Conservation (phyloP, 192 early-diverging fungal species). For the Mortierella claussenii region DNA sequence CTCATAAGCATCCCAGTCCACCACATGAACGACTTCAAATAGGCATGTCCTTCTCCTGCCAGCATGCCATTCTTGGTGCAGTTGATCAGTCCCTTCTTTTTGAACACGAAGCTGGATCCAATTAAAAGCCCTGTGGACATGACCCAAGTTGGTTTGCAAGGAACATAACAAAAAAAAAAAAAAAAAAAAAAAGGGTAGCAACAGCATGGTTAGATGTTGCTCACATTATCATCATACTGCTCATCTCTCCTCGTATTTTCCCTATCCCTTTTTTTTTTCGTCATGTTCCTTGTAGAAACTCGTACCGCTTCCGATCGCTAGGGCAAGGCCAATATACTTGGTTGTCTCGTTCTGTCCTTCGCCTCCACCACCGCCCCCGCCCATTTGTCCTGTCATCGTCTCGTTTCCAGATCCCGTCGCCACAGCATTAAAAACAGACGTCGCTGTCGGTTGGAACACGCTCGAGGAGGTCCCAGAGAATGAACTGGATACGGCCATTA, state of each 20-base stretch:
- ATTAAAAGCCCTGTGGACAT: slow-evolving; percentile 67
- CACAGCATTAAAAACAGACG: too few relatives aligned
- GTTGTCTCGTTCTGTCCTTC: slow-evolving; percentile 26
- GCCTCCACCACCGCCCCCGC: too few relatives aligned
- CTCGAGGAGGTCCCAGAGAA: too few relatives aligned
- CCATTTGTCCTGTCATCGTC: too few relatives aligned
- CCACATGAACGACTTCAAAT: slow-evolving; percentile 64
- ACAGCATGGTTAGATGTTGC: neutral
- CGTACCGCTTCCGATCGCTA: slow-evolving; percentile 76
- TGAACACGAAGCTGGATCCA: slow-evolving; percentile 93
- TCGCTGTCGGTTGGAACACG: too few relatives aligned
- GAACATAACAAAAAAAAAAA: slow-evolving; percentile 2
- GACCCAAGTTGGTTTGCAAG: too few relatives aligned
- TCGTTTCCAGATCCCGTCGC: too few relatives aligned
- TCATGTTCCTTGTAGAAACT: neutral
- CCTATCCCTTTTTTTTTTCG: slow-evolving; percentile 5
- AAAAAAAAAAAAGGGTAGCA: slow-evolving; percentile 4
- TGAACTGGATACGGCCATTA: too few relatives aligned
- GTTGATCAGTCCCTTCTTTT: slow-evolving; percentile 94
- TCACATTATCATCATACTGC: too few relatives aligned
- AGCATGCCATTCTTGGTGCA: slow-evolving; percentile 64
- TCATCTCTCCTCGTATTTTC: neutral
- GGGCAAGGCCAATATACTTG: slow-evolving; percentile 82
- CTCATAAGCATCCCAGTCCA: slow-evolving; percentile 66
- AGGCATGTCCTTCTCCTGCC: slow-evolving; percentile 62